Percentiles rank a stretch among this genome's conserved stretches.
phyloP scores from a whole-genome alignment of 257 asterid genomes.

The Solanum medicagineum region DNA sequence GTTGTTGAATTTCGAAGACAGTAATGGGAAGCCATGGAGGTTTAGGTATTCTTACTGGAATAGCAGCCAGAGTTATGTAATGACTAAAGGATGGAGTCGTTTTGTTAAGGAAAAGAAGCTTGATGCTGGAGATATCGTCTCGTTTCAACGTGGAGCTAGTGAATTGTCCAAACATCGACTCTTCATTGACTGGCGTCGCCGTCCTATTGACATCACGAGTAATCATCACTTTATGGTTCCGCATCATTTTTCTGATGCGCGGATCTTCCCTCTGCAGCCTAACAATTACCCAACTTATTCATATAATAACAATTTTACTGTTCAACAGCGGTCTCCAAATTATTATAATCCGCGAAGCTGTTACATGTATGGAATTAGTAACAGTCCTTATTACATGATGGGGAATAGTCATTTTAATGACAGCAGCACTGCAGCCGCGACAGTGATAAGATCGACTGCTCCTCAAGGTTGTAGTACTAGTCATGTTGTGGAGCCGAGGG shows the following conservation, averaged over 20 bases:
- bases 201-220: slow-evolving; percentile 31
- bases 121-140: slow-evolving; percentile 79
- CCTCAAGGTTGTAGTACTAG: background rate
- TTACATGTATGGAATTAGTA: background rate
- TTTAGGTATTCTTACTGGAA: slow-evolving; percentile 93
- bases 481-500: slow-evolving; percentile 19
- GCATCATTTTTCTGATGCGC: background rate
- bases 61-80: slow-evolving; percentile 97
- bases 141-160: slow-evolving; percentile 67
- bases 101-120: slow-evolving; percentile 83
- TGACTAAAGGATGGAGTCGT: slow-evolving; percentile 95
- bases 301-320: slow-evolving; percentile 16
- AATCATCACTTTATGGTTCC: background rate
- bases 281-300: background rate
- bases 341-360: background rate
- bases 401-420: background rate
- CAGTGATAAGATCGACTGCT: slow-evolving; percentile 9
- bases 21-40: slow-evolving; percentile 85
- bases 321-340: slow-evolving; percentile 20
- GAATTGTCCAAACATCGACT: slow-evolving; percentile 46
- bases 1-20: slow-evolving; percentile 68
- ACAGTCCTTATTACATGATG: background rate
- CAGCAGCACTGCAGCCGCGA: background rate
- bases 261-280: background rate
- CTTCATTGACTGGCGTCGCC: slow-evolving; percentile 84